Conservation (phyloP, 225 moss, liverwort and hornwort genomes). For the Antitrichia curtipendula region DNA sequence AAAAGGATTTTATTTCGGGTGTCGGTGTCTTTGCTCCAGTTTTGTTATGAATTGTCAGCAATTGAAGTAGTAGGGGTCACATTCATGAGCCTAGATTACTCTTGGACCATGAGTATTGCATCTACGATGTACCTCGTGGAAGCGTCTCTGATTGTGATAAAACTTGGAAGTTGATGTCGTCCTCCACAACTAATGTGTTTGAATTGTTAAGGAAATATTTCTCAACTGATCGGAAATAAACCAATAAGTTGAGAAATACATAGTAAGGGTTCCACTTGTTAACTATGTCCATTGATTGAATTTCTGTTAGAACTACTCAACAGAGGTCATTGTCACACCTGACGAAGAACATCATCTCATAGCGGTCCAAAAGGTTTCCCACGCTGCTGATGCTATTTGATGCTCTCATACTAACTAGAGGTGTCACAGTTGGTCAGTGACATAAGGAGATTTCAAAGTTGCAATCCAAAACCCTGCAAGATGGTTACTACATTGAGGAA, state of each 20-base stretch:
- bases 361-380: background rate
- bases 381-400: slow-evolving; percentile 1
- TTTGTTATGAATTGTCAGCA: background rate
- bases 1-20: background rate
- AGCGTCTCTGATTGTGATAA: too few relatives aligned
- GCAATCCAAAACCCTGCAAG: background rate
- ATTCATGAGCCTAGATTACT: too few relatives aligned
- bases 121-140: too few relatives aligned
- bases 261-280: too few relatives aligned
- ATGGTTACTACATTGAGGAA: background rate
- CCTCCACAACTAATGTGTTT: too few relatives aligned
- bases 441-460: background rate
- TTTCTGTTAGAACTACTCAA: background rate
- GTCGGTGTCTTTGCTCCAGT: background rate
- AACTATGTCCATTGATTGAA: too few relatives aligned
- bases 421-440: background rate
- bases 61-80: too few relatives aligned
- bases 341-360: slow-evolving; percentile 4
- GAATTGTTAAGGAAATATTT: too few relatives aligned
- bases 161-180: too few relatives aligned
- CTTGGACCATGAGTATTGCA: too few relatives aligned
- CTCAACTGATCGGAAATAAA: too few relatives aligned
- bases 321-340: slow-evolving; percentile 23
- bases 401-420: background rate
- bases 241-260: too few relatives aligned